Conservation (phyloP, 2,329 filamentous ascomycete genomes). For the Sphaerulina vaccinii region DNA sequence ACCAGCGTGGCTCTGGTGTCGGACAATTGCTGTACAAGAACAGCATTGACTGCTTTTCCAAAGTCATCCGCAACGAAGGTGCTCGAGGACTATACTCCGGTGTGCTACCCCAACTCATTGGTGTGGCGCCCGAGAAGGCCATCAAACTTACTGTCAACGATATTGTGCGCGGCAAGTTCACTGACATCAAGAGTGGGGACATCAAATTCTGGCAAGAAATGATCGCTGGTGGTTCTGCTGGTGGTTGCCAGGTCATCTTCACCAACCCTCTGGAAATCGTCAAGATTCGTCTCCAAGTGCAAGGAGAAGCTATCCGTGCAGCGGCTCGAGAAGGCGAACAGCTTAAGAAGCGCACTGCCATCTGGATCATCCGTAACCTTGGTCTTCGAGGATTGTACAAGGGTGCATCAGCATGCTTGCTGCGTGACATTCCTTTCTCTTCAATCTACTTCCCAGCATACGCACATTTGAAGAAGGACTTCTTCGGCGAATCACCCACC, state of each 20-base stretch:
- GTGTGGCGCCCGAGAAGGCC: constrained; percentile 98
- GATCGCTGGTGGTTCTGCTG: constrained; percentile 82
- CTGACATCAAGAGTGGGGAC: constrained; percentile 68
- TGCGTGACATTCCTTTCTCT: constrained; percentile 96
- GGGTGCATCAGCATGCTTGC: constrained; percentile 87
- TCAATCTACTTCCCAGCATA: constrained; percentile 99
- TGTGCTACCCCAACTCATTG: constrained; percentile 89
- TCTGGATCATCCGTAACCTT: constrained; percentile 96
- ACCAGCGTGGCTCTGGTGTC: constrained; percentile 79
- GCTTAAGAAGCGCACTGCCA: constrained; percentile 81
- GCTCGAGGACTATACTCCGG: constrained; percentile 88
- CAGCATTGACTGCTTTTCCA: constrained; percentile 90
- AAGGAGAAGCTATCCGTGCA: constrained; percentile 86
- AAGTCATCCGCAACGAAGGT: constrained; percentile 91
- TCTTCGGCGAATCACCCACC: constrained; percentile 83
- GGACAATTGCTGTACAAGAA: constrained; percentile 94
- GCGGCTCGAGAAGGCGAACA: constrained; percentile 71
- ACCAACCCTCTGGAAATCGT: constrained; percentile 98
- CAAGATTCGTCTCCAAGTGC: constrained; percentile 96
- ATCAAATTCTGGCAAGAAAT: constrained; percentile 74
- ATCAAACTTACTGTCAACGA: constrained; percentile 99
- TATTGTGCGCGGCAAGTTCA: constrained; percentile 73
- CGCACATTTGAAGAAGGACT: constrained; percentile 86
- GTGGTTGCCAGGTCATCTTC: constrained; percentile 95
- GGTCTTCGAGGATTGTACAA: constrained; percentile 95